phyloP scores from a whole-genome alignment of 176 grass and related monocot species.

The Pharus latifolius region DNA sequence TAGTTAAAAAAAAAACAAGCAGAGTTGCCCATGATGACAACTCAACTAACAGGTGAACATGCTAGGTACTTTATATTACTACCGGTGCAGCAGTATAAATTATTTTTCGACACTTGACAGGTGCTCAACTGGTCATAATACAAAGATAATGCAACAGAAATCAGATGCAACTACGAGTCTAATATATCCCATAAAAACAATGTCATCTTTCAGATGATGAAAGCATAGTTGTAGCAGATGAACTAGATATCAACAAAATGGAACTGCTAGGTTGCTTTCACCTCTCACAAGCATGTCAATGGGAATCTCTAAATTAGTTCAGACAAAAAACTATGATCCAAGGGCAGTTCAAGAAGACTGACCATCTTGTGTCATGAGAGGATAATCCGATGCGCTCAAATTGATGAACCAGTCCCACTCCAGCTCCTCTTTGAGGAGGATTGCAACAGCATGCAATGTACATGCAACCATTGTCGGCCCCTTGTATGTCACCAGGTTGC shows the following conservation, averaged over 20 bases:
- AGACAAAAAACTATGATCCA: background rate
- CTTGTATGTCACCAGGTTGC: constrained; percentile 80
- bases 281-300: background rate
- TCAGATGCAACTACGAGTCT: background rate
- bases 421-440: constrained; percentile 59
- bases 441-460: constrained; percentile 69
- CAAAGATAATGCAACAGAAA: background rate
- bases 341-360: constrained; percentile 4
- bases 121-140: no score
- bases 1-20: background rate
- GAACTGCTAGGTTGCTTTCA: background rate
- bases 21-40: background rate
- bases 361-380: constrained; percentile 88
- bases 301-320: background rate
- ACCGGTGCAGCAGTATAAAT: background rate
- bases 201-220: background rate
- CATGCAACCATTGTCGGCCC: constrained; percentile 87
- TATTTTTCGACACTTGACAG: background rate
- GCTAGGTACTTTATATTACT: background rate
- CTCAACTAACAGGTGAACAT: background rate
- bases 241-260: background rate
- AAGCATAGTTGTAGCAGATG: background rate
- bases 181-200: no score
- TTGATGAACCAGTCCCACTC: constrained; percentile 98
- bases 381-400: constrained; percentile 85